These are phyloP conservation scores for Suhomyces bribrorum DNA, from an alignment of 1,139 yeast species.

Conservation along the genomic window DNA sequence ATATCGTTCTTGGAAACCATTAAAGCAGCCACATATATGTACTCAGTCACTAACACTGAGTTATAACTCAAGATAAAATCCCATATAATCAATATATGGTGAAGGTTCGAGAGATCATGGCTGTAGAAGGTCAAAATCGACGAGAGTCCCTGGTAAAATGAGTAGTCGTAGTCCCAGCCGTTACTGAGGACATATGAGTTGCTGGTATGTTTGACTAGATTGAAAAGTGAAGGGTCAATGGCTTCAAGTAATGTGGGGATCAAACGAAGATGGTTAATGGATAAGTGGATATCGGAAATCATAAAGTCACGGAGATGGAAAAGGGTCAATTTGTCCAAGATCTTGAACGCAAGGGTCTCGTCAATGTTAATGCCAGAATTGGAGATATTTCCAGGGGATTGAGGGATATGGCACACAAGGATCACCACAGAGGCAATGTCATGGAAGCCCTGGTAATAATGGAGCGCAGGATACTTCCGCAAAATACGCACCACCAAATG, in stretches of 20 bases:
- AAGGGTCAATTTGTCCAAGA: conserved; percentile 61
- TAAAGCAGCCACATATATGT: conserved; percentile 59
- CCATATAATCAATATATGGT: conserved; percentile 59
- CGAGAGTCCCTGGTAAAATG: conserved; percentile 65
- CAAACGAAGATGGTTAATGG: conserved; percentile 63
- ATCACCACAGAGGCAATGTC: conserved; percentile 77
- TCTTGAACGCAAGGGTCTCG: conserved; percentile 43
- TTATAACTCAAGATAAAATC: conserved; percentile 58
- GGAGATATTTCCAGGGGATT: conserved; percentile 3
- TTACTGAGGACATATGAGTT: conserved; percentile 27
- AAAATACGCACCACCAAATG: conserved; percentile 57
- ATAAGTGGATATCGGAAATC: conserved; percentile 67
- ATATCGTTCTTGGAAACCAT: conserved; percentile 43
- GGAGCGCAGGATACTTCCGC: conserved; percentile 58
- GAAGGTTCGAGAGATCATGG: conserved; percentile 61
- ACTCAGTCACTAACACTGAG: conserved; percentile 46
- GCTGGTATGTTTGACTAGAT: conserved; percentile 44
- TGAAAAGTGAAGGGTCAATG: conserved; percentile 54
- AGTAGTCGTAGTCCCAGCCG: conserved; percentile 41
- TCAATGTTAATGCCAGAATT: conserved; percentile 10
- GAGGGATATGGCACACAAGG: conserved; percentile 42
- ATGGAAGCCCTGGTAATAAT: conserved; percentile 92
- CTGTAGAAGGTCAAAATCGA: conserved; percentile 76
- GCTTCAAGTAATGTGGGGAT: conserved; percentile 61
- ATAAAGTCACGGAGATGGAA: conserved; percentile 79